Percentiles rank a stretch among this genome's conserved stretches.
Conservation (phyloP, 78 protist species). For the Dictyostelium firmibasis region DNA sequence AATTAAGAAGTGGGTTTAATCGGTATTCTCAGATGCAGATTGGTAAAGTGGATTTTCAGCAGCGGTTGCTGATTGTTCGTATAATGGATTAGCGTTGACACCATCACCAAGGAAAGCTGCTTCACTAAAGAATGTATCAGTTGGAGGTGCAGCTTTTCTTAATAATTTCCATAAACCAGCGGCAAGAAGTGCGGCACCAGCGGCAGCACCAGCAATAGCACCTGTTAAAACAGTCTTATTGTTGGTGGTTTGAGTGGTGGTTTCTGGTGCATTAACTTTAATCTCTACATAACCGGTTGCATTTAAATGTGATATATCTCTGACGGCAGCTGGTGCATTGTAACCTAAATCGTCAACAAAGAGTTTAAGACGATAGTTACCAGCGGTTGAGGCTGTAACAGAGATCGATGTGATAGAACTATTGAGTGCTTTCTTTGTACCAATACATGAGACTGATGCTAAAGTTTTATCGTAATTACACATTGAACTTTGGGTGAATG, state of each 20-base stretch:
- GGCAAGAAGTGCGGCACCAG: not conserved
- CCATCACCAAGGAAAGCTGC: slow-evolving; percentile 6
- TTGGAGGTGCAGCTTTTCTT: slow-evolving; percentile 49
- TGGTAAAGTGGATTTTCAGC: slow-evolving; percentile 53
- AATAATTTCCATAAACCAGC: slow-evolving; percentile 40
- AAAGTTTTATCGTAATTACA: not conserved
- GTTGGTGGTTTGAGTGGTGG: not conserved
- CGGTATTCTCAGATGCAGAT: not conserved
- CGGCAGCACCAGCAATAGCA: slow-evolving; percentile 62
- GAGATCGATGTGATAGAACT: not conserved
- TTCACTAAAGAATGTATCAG: slow-evolving; percentile 71
- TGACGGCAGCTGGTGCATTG: not conserved
- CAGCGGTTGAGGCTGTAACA: not conserved
- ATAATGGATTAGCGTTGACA: slow-evolving; percentile 45
- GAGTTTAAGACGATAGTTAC: not conserved
- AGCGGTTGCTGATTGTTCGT: not conserved
- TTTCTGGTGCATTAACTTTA: not conserved
- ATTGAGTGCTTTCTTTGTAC: not conserved
- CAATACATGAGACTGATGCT: not conserved
- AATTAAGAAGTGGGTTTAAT: not conserved
- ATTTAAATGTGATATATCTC: not conserved
- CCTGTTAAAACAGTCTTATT: slow-evolving; percentile 60
- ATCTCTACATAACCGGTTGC: not conserved
- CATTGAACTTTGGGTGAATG: not conserved
- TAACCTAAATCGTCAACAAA: slow-evolving; percentile 24